These are phyloP conservation scores for Cercospora janseana DNA, from an alignment of 2,329 filamentous ascomycete species.

Conservation along the genomic window DNA sequence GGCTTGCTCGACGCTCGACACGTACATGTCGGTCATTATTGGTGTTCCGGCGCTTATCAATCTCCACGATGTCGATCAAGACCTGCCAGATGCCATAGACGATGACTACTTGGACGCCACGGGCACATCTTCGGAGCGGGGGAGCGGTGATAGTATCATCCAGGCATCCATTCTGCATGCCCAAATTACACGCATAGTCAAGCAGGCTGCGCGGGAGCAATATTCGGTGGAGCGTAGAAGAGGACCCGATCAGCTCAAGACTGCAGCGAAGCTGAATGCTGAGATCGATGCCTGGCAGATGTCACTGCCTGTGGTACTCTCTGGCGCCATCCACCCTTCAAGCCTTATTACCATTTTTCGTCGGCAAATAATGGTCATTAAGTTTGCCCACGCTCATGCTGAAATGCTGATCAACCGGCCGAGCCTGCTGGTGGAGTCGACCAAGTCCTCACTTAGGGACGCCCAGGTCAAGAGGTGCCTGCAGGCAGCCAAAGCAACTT, in stretches of 20 bases:
- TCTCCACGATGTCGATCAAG: conserved; percentile 37
- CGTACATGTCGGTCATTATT: conserved; percentile 41
- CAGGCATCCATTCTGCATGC: conserved; percentile 35
- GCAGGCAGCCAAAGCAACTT: conserved; percentile 47
- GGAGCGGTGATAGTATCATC: conserved; percentile 35
- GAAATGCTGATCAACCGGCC: conserved; percentile 57
- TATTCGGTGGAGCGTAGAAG: conserved; percentile 24
- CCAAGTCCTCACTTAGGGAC: conserved; percentile 27
- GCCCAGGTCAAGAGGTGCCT: conserved; percentile 48
- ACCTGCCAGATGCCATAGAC: conserved; percentile 31
- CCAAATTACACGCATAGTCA: conserved; percentile 33
- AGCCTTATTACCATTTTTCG: conserved; percentile 52
- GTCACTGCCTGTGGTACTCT: conserved; percentile 46
- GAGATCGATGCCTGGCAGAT: conserved; percentile 49
- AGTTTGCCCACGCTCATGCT: conserved; percentile 56
- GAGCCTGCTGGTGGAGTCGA: conserved; percentile 47
- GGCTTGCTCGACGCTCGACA: conserved; percentile 42
- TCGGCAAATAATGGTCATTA: conserved; percentile 54
- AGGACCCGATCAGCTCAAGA: conserved; percentile 27
- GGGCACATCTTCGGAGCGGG: conserved; percentile 9
- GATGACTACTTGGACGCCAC: conserved; percentile 32
- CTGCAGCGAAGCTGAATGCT: conserved; percentile 43
- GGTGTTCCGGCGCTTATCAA: conserved; percentile 41
- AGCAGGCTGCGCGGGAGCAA: conserved; percentile 34
- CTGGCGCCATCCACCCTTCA: conserved; percentile 45